These are phyloP conservation scores for Echinochloa phyllopogon DNA, from an alignment of 176 grass and related monocot genomes.

Conservation along the genomic window DNA sequence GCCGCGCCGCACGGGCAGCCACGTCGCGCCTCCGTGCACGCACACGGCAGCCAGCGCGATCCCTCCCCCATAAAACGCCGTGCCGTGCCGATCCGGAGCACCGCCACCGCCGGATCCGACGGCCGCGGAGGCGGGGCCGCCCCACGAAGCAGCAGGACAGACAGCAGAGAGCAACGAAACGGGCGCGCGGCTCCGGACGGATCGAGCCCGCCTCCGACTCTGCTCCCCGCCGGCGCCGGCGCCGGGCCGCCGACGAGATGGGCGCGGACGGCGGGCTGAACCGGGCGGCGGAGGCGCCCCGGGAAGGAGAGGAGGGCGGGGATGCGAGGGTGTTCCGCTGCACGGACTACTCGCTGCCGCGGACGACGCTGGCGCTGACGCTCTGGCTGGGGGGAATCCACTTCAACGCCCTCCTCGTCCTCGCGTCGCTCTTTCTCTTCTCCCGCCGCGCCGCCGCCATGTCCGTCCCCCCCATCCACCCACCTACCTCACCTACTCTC, in stretches of 20 bases:
- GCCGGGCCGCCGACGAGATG: conserved; percentile 22
- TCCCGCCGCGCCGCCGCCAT: conserved; percentile 67
- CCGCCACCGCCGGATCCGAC: conserved; percentile 24
- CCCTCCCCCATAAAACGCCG: background rate
- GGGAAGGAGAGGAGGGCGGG: background rate
- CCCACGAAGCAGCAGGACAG: background rate
- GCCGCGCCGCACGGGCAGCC: background rate
- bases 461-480: conserved; percentile 40
- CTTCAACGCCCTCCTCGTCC: conserved; percentile 70
- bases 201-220: background rate
- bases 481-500: background rate
- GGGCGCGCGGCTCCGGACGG: background rate
- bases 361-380: conserved; percentile 64
- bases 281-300: background rate
- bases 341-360: conserved; percentile 62
- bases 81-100: background rate
- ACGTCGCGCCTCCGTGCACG: conserved; percentile 42
- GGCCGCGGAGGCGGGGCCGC: background rate
- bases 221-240: background rate
- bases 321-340: conserved; percentile 55
- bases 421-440: conserved; percentile 76
- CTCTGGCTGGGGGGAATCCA: conserved; percentile 90
- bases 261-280: conserved; percentile 36
- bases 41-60: conserved; percentile 16
- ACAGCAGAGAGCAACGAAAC: background rate